A percentile compares a stretch with the other conserved stretches of the same genome.
Evolutionary conservation across 1,139 yeast genomes (phyloP).

Genomic region (Magnusiomyces fungicola): DNA sequence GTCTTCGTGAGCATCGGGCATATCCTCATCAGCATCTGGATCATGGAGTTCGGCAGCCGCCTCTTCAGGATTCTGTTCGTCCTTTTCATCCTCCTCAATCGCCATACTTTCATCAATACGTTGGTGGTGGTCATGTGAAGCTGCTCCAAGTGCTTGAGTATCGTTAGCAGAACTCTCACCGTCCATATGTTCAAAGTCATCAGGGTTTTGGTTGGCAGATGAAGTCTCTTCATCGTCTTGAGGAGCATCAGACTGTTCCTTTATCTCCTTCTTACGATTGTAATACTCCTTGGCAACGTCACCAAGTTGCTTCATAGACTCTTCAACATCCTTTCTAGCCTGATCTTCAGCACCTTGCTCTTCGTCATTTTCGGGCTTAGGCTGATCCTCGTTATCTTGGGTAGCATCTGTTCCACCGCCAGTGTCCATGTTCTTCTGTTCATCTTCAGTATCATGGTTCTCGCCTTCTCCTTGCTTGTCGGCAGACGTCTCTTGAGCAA

Average conservation of each 20-base stretch:
- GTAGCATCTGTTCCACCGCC: conserved; percentile 22
- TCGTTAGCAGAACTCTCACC: conserved; percentile 63
- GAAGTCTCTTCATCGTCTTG: conserved; percentile 26
- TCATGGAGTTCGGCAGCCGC: conserved; percentile 11
- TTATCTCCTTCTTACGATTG: conserved; percentile 81
- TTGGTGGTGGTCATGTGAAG: conserved; percentile 72
- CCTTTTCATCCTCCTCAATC: conserved; percentile 48
- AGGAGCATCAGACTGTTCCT: conserved; percentile 40
- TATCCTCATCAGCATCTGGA: conserved; percentile 18
- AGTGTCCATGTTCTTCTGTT: conserved; percentile 37
- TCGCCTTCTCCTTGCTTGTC: conserved; percentile 64
- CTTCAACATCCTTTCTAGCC: conserved; percentile 67
- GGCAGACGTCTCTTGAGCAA: conserved; percentile 68
- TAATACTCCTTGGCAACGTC: conserved; percentile 88
- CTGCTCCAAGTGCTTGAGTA: conserved; percentile 91
- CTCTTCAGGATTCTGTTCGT: conserved; percentile 27
- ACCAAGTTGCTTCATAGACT: conserved; percentile 79
- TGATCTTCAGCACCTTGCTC: conserved; percentile 42
- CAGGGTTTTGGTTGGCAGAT: conserved; percentile 57
- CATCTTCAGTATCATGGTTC: conserved; percentile 58
- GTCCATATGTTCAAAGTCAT: conserved; percentile 86
- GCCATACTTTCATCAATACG: conserved; percentile 77
- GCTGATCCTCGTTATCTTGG: conserved; percentile 19
- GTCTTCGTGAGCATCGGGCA: conserved; percentile 21
- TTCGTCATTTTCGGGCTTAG: conserved; percentile 17